phyloP scores from a whole-genome alignment of 2,329 filamentous ascomycete species.

The Sarocladium oryzae region DNA sequence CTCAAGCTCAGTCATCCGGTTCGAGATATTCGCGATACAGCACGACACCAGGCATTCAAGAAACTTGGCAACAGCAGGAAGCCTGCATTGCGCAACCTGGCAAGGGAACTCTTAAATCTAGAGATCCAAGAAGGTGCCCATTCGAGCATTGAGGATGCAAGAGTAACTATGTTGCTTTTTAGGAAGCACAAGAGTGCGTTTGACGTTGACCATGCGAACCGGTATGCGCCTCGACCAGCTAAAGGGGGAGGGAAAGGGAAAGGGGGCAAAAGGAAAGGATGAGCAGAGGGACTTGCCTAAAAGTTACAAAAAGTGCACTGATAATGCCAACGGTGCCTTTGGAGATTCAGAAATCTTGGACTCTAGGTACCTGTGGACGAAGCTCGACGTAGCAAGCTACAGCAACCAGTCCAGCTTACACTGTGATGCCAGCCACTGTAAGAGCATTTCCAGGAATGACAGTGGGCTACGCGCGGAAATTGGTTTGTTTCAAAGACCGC shows the following conservation, averaged over 20 bases:
- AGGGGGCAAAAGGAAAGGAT: slow-evolving; percentile 36
- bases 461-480: no score
- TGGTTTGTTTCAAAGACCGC: no score
- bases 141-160: slow-evolving; percentile 71
- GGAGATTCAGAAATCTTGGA: no score
- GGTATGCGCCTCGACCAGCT: slow-evolving; percentile 41
- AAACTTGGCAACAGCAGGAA: slow-evolving; percentile 62
- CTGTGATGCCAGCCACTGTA: no score
- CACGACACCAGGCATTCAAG: slow-evolving; percentile 67
- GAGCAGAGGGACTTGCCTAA: slow-evolving; percentile 13
- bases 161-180: slow-evolving; percentile 86
- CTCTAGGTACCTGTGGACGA: no score
- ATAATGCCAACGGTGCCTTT: no score
- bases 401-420: no score
- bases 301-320: no score
- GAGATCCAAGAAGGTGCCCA: slow-evolving; percentile 60
- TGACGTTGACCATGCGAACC: slow-evolving; percentile 70
- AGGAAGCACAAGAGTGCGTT: slow-evolving; percentile 77
- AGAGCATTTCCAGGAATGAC: no score
- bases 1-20: slow-evolving; percentile 73
- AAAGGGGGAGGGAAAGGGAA: slow-evolving; percentile 27
- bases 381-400: no score
- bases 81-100: slow-evolving; percentile 57
- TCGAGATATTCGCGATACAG: slow-evolving; percentile 77
- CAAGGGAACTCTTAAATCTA: slow-evolving; percentile 49